These are phyloP conservation scores for Marsdenia floribunda DNA, from an alignment of 257 asterid species.

Conservation along the genomic window DNA sequence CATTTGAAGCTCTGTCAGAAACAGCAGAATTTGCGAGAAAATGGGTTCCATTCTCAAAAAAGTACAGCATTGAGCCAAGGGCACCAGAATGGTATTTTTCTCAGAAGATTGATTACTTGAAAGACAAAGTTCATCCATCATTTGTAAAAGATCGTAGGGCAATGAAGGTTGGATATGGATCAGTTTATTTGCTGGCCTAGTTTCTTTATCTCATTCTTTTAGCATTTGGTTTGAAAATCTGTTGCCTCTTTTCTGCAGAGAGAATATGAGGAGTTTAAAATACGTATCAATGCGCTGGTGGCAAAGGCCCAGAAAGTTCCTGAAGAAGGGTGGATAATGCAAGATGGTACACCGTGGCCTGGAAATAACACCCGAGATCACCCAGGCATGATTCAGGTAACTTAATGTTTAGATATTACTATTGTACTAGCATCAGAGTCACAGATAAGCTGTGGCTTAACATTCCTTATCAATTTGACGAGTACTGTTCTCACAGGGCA, in stretches of 20 bases:
- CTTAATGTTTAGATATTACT: background rate
- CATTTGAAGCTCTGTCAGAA: conserved; percentile 85
- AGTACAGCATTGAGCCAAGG: conserved; percentile 85
- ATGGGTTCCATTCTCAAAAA: conserved; percentile 96
- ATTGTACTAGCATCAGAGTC: background rate
- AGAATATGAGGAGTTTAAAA: conserved; percentile 93
- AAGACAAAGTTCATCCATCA: conserved; percentile 87
- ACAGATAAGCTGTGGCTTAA: background rate
- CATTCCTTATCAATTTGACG: background rate
- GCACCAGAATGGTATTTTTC: conserved; percentile 97
- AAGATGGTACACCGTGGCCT: conserved; percentile 99
- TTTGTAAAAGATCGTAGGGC: conserved; percentile 97
- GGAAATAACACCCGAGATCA: conserved; percentile 96
- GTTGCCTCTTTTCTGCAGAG: conserved; percentile 47
- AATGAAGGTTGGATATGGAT: conserved; percentile 69
- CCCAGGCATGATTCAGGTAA: conserved; percentile 99
- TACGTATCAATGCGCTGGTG: conserved; percentile 75
- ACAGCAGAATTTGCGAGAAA: conserved; percentile 89
- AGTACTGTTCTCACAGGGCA: background rate
- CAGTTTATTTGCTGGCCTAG: conserved; percentile 5
- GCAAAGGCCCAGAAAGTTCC: conserved; percentile 90
- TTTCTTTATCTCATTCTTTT: conserved; percentile 14
- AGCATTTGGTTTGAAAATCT: conserved; percentile 21
- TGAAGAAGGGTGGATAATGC: conserved; percentile 98
- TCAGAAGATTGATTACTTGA: conserved; percentile 83